A percentile compares a stretch with the other conserved stretches of the same genome.
Evolutionary conservation across 176 grass and related monocot genomes (phyloP).

Genomic region (Avena atlantica): DNA sequence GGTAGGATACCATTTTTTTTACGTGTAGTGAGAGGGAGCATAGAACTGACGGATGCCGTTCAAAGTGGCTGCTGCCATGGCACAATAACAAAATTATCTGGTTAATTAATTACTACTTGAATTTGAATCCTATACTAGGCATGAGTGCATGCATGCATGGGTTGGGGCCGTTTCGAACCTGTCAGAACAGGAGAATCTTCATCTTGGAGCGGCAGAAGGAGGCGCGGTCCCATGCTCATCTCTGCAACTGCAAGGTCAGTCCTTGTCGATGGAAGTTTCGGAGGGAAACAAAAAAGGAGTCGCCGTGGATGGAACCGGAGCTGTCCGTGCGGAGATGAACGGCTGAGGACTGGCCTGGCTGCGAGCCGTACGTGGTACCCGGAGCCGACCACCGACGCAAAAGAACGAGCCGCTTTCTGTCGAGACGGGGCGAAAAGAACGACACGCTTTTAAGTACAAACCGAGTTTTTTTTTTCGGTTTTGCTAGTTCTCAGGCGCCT

Average conservation of each 20-base stretch:
- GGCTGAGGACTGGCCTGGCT: not conserved
- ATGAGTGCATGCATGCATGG: not conserved
- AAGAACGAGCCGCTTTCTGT: not conserved
- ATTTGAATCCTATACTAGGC: not conserved
- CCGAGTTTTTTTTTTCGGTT: too few relatives aligned
- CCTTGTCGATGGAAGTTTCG: not conserved
- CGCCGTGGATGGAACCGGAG: not conserved
- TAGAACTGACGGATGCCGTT: not conserved
- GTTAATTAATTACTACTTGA: not conserved
- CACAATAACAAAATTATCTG: not conserved
- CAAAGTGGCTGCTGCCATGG: not conserved
- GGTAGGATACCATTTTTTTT: not conserved
- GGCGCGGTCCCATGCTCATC: not conserved
- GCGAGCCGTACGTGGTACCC: not conserved
- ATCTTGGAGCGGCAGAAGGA: not conserved
- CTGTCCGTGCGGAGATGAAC: slow-evolving; percentile 9
- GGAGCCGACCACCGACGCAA: not conserved
- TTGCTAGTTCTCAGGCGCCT: too few relatives aligned
- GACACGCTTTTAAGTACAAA: too few relatives aligned
- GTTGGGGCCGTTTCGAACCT: not conserved
- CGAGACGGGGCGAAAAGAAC: not conserved
- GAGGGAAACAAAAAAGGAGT: not conserved
- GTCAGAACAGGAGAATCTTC: slow-evolving; percentile 5
- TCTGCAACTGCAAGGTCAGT: not conserved
- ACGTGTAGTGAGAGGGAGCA: not conserved